Evolutionary conservation across 2,329 filamentous ascomycete genomes (phyloP).

Genomic region (Talaromyces verruculosus): DNA sequence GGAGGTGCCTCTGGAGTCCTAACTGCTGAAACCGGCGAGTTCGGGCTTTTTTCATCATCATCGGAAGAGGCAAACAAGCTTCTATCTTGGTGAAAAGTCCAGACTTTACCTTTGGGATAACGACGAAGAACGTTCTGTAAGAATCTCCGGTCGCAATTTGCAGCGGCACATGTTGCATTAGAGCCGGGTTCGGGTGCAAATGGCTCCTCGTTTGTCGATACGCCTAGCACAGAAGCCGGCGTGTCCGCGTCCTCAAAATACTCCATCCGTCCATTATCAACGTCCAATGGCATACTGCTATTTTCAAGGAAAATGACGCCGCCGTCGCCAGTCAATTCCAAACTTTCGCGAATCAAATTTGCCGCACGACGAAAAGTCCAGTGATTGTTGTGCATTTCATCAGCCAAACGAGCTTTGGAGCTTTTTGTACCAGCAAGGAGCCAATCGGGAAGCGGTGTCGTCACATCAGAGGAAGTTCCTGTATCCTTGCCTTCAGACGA

Average conservation of each 20-base stretch:
- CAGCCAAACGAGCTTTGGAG: slow-evolving; percentile 29
- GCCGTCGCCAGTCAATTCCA: slow-evolving; percentile 48
- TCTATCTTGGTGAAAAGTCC: slow-evolving; percentile 49
- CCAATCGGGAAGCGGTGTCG: slow-evolving; percentile 36
- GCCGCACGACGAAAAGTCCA: slow-evolving; percentile 52
- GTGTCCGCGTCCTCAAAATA: slow-evolving; percentile 30
- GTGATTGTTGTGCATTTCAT: slow-evolving; percentile 40
- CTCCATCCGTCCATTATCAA: slow-evolving; percentile 32
- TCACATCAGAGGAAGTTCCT: slow-evolving; percentile 29
- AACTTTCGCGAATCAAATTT: slow-evolving; percentile 49
- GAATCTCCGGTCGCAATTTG: slow-evolving; percentile 35
- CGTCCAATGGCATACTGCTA: slow-evolving; percentile 31
- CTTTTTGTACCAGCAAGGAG: slow-evolving; percentile 29
- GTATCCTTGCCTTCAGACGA: slow-evolving; percentile 33
- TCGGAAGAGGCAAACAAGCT: slow-evolving; percentile 48
- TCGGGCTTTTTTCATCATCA: slow-evolving; percentile 36
- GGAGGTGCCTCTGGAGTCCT: slow-evolving; percentile 27
- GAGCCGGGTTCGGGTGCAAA: slow-evolving; percentile 36
- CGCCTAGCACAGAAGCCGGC: slow-evolving; percentile 36
- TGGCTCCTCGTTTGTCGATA: slow-evolving; percentile 39
- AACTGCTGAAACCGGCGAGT: slow-evolving; percentile 19
- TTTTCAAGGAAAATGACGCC: slow-evolving; percentile 46
- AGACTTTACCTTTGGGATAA: slow-evolving; percentile 51
- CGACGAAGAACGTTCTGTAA: slow-evolving; percentile 40
- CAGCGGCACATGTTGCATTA: slow-evolving; percentile 29